Percentiles rank a stretch among this genome's conserved stretches.
phyloP scores from a whole-genome alignment of 305 asterid genomes.

The Solanum hybrid region DNA sequence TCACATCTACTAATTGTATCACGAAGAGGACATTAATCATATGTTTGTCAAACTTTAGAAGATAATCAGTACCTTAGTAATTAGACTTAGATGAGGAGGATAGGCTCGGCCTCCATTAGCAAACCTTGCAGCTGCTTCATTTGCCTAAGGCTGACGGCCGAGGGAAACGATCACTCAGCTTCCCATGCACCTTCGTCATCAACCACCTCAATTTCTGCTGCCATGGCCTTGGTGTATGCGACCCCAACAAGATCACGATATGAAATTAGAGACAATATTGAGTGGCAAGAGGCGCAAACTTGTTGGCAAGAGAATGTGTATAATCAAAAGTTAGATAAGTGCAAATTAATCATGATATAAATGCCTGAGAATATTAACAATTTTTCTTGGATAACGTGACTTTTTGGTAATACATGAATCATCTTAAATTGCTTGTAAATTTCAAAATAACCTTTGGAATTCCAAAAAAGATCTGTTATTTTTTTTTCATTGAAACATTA shows the following conservation, averaged over 20 bases:
- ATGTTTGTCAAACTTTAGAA: not conserved
- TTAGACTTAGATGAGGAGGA: constrained; percentile 85
- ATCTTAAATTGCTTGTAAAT: too few relatives aligned
- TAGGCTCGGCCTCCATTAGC: constrained; percentile 85
- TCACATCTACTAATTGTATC: not conserved
- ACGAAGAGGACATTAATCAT: not conserved
- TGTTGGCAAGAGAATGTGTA: not conserved
- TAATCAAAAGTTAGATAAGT: too few relatives aligned
- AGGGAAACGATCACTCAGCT: constrained; percentile 73
- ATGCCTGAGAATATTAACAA: too few relatives aligned
- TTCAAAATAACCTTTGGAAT: too few relatives aligned
- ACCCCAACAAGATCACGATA: constrained; percentile 86
- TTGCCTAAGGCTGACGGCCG: constrained; percentile 45
- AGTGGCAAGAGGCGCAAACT: constrained; percentile 59
- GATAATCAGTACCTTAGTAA: constrained; percentile 49
- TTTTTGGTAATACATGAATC: too few relatives aligned
- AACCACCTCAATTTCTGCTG: constrained; percentile 82
- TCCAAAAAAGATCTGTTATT: too few relatives aligned
- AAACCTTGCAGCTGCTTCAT: constrained; percentile 81
- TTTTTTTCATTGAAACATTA: too few relatives aligned
- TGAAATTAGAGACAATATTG: constrained; percentile 61
- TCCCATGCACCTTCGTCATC: constrained; percentile 93
- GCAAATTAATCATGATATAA: too few relatives aligned
- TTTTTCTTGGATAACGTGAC: too few relatives aligned
- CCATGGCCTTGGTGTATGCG: constrained; percentile 81